Base-by-base conservation (phyloP, 169 alveolate species). In the Cryptosporidium sp. region DNA sequence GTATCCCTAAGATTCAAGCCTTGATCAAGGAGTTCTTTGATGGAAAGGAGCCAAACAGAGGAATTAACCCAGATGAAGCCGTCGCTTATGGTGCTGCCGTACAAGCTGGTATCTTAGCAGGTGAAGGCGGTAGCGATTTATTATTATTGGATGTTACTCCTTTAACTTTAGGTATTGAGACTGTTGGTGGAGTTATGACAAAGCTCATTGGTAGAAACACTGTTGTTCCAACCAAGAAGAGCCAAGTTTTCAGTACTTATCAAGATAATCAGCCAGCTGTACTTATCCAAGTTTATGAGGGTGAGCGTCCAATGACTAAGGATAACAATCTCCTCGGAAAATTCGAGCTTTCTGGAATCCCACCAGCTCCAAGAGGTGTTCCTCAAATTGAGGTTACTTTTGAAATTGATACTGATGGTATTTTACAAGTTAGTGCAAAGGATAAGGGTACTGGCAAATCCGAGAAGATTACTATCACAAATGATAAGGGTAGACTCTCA, bases 21-120 rank as follows among this genome's bases (percentile, higher is more conserved):
- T 91, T 97, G 45, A 95, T 97, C 85, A 95, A 95, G 94, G 98
- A 96, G 68, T 96, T 95, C 97, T 97, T 97, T 95, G 95, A 95
- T 85, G 96, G 98, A 86, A 96, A 96, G 91, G 98, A 97, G 91
- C 97, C 97, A 35, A 95, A 95, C 93, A 95, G 96, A 53, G 98
- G 98, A 65, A 94, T 97, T 73, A 96, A 97, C 93, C 99, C 99
- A 7, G 99, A 97, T 85, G 99, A 97, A 93, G 99, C 99, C 35
- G 99, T 97, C 33, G 99, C 99, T 7, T 97, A 96, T 93, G 99
- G 99, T 75, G 99, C 99, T 26, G 98, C 99, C 0, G 97, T 97
- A 75, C 98, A 97, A 93, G 99, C 98, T 1, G 99, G 99, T 84
- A 96, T 95, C 58, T 91, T 95, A 42, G 95, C 96, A 26, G 98